Evolutionary conservation across 441 rosid species (phyloP).

Genomic region (Biscutella laevigata): DNA sequence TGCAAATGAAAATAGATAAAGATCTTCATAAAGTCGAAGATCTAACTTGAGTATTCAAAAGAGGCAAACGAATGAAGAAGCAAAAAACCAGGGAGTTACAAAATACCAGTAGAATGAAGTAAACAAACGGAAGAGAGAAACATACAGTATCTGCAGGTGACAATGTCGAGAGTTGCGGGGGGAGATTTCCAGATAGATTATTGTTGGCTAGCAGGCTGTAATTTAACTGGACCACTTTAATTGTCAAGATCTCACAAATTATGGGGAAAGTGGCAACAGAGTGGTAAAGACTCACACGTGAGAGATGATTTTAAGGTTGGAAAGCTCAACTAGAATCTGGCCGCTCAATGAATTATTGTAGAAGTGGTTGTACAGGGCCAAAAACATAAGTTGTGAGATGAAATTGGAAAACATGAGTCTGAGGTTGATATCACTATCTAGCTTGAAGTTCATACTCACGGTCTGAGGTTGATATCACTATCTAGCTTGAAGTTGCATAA

Average conservation of each 20-base stretch:
- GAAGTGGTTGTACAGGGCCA: slow-evolving; percentile 61
- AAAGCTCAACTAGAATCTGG: slow-evolving; percentile 62
- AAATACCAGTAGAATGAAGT: neutral
- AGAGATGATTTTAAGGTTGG: slow-evolving; percentile 46
- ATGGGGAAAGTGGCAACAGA: slow-evolving; percentile 14
- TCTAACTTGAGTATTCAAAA: too few relatives aligned
- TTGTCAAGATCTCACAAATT: neutral
- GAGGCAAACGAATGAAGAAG: too few relatives aligned
- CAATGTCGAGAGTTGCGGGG: slow-evolving; percentile 51
- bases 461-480: too few relatives aligned
- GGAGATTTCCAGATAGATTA: slow-evolving; percentile 63
- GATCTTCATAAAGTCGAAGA: too few relatives aligned
- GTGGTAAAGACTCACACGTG: slow-evolving; percentile 66
- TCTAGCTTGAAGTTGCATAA: slow-evolving; percentile 27
- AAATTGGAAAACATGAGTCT: neutral
- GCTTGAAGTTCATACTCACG: too few relatives aligned
- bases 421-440: slow-evolving; percentile 18
- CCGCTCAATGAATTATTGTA: slow-evolving; percentile 85
- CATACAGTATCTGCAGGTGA: slow-evolving; percentile 72
- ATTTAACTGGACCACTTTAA: slow-evolving; percentile 13
- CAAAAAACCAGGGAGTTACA: slow-evolving; percentile 14
- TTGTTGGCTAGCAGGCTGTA: slow-evolving; percentile 77
- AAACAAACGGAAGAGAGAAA: slow-evolving; percentile 21
- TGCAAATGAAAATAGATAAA: too few relatives aligned
- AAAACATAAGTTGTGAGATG: slow-evolving; percentile 19